Base-by-base conservation (phyloP, 352 stramenopile genomes). In the Globisporangium carolinianum region DNA sequence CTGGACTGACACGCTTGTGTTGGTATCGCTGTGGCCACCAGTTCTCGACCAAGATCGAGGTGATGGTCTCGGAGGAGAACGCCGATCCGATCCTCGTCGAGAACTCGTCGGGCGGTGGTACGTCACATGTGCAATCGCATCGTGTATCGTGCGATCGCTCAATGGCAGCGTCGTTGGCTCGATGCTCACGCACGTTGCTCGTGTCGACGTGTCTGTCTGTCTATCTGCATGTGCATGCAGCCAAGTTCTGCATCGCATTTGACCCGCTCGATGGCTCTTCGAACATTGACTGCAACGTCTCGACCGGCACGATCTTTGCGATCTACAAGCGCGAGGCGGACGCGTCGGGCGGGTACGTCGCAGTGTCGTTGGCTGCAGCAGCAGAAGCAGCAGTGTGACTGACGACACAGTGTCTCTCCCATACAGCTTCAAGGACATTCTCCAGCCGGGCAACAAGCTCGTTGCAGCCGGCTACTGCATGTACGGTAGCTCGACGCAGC, bases 231-330 rank as follows among this genome's bases (percentile, higher is more conserved):
- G 12, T 36, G 54, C 42, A 17, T 42, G 46, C 59, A 94, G 89
- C 85, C 69, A 93, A 97, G 76, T 99, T 97, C 86, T 98, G 94
- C 76, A 98, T 99, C 61, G 96, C 94, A 7, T 99, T 99, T 64
- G 97, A 99, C 70, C 97, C 97, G 50, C 79, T 99, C 0, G 97
- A 99, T 71, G 97, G 97, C 48, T 98, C 94, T 18, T 98, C 89
- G 51, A 99, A 99, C 79, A 99, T 99, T 89, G 97, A 99, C 76
- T 99, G 96, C 73, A 99, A 99, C 71, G 96, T 99, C 38, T 98
- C 94, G 49, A 98, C 97, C 36, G 97, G 97, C 55, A 99, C 96
- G 46, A 99, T 99, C 72, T 99, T 99, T 69, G 90, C 86, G 57
- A 98, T 99, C 45, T 99, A 98, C 72, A 84, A 98, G 64, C 91